Conservation (phyloP, 768 basidiomycete genomes). For the Sporobolomyces pararoseus region DNA sequence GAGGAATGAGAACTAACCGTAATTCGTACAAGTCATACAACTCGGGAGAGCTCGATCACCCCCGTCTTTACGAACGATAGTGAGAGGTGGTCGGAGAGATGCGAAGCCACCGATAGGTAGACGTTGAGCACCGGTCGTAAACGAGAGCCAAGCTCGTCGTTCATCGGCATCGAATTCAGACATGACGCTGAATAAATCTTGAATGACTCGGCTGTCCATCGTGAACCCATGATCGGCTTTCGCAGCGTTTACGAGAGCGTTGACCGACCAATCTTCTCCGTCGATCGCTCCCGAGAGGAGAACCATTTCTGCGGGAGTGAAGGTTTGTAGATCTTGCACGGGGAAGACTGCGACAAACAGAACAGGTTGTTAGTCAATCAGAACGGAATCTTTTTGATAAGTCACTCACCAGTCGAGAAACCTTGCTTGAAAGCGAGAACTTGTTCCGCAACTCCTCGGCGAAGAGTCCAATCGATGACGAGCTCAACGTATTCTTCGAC, state of each 20-base stretch:
- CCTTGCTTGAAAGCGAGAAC: slow-evolving; percentile 89
- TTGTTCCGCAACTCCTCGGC: slow-evolving; percentile 70
- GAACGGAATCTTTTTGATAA: no score
- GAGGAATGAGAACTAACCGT: slow-evolving; percentile 47
- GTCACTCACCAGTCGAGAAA: slow-evolving; percentile 60
- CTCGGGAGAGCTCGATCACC: slow-evolving; percentile 70
- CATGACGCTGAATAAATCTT: slow-evolving; percentile 81
- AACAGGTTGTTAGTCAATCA: not conserved
- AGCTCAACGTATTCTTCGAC: slow-evolving; percentile 82
- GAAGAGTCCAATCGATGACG: slow-evolving; percentile 82
- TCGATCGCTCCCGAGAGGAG: slow-evolving; percentile 64
- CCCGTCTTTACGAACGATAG: slow-evolving; percentile 94
- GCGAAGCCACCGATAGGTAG: slow-evolving; percentile 67
- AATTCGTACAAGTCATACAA: slow-evolving; percentile 98
- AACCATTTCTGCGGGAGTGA: slow-evolving; percentile 89
- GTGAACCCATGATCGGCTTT: slow-evolving; percentile 99
- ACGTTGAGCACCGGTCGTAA: slow-evolving; percentile 69
- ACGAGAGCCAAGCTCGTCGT: slow-evolving; percentile 86
- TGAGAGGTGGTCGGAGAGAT: slow-evolving; percentile 85
- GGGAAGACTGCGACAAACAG: slow-evolving; percentile 69
- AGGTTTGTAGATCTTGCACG: slow-evolving; percentile 79
- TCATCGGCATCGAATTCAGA: slow-evolving; percentile 66
- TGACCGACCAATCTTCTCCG: slow-evolving; percentile 84
- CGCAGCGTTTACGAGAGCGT: slow-evolving; percentile 80
- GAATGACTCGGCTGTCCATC: slow-evolving; percentile 84